Percentiles rank a stretch among this genome's conserved stretches.
Evolutionary conservation across 768 basidiomycete genomes (phyloP).

Genomic region (Podaxis sp.): DNA sequence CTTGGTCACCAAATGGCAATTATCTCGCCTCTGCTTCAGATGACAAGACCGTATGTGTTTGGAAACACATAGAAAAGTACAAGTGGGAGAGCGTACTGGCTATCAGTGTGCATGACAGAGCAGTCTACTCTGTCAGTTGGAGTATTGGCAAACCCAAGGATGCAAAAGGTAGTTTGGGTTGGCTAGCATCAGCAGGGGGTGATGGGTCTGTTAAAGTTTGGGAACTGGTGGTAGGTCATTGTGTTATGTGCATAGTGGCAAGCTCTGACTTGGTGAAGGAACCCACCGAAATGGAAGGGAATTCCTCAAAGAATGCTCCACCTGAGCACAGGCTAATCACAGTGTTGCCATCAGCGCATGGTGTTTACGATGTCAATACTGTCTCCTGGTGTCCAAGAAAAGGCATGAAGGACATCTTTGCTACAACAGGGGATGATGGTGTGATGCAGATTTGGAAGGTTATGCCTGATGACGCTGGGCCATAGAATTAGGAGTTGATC

Average conservation of each 20-base stretch:
- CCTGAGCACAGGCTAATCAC: slow-evolving; percentile 53
- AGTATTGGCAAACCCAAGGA: slow-evolving; percentile 36
- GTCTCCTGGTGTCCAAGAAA: slow-evolving; percentile 79
- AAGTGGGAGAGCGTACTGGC: slow-evolving; percentile 64
- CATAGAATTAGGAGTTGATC: too few relatives aligned
- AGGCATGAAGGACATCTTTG: slow-evolving; percentile 66
- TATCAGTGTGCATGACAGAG: slow-evolving; percentile 67
- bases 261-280: slow-evolving; percentile 24
- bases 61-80: slow-evolving; percentile 65
- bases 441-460: slow-evolving; percentile 74
- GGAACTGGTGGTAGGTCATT: slow-evolving; percentile 59
- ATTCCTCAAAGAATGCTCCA: slow-evolving; percentile 13
- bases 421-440: slow-evolving; percentile 88
- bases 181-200: slow-evolving; percentile 82
- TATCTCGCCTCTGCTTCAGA: slow-evolving; percentile 90
- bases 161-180: slow-evolving; percentile 53
- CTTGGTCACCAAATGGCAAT: slow-evolving; percentile 74
- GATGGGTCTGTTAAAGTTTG: slow-evolving; percentile 86
- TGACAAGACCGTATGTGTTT: slow-evolving; percentile 80
- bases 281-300: slow-evolving; percentile 19
- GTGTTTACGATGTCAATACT: slow-evolving; percentile 81
- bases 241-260: slow-evolving; percentile 1
- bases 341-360: slow-evolving; percentile 66
- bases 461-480: slow-evolving; percentile 17
- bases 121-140: slow-evolving; percentile 84